These are phyloP conservation scores for Iris pallida DNA, from an alignment of 116 monocot genomes.

Conservation along the genomic window DNA sequence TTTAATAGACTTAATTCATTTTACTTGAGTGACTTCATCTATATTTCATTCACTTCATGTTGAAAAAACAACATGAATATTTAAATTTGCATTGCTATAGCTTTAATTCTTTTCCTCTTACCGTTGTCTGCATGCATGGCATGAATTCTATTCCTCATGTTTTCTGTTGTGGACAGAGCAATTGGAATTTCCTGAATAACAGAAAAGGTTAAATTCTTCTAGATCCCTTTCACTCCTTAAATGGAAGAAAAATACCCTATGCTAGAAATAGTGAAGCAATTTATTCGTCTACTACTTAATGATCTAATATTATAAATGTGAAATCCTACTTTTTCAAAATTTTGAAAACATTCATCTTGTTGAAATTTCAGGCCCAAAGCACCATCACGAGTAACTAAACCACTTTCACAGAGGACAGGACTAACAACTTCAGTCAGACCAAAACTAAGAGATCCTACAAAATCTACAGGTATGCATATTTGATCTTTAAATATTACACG, in stretches of 20 bases:
- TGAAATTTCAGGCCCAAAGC: conserved; percentile 36
- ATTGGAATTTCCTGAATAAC: too few relatives aligned
- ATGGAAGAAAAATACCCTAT: background rate
- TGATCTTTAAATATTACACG: background rate
- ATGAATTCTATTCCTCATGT: too few relatives aligned
- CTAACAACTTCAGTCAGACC: conserved; percentile 12
- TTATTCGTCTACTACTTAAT: background rate
- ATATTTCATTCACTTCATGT: too few relatives aligned
- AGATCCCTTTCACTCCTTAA: too few relatives aligned
- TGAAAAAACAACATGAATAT: too few relatives aligned
- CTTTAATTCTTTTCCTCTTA: background rate
- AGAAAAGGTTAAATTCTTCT: too few relatives aligned
- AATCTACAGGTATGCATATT: conserved; percentile 35
- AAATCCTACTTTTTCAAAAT: background rate
- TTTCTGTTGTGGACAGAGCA: too few relatives aligned
- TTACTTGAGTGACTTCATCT: too few relatives aligned
- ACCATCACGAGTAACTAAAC: conserved; percentile 13
- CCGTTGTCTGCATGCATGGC: too few relatives aligned
- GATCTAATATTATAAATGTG: background rate
- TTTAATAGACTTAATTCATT: too few relatives aligned
- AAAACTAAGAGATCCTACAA: conserved; percentile 31
- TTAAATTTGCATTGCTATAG: too few relatives aligned
- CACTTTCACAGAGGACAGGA: conserved; percentile 17
- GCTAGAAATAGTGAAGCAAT: background rate
- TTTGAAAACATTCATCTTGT: background rate